phyloP scores from a whole-genome alignment of 192 early-diverging fungal species.

The Podila epigama region DNA sequence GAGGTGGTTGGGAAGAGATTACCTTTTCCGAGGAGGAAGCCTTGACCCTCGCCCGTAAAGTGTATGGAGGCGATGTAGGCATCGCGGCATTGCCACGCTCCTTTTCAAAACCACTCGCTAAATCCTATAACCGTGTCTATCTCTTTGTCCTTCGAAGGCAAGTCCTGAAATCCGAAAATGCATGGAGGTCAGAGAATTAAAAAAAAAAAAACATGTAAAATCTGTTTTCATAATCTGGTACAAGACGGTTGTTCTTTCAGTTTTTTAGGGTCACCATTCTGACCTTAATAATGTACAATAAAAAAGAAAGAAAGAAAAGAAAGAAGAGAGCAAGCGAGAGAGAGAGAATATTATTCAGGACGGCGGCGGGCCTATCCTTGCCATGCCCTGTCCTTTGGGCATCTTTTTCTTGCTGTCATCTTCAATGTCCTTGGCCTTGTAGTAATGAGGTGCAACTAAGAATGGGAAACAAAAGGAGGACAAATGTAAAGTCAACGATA shows the following conservation, averaged over 20 bases:
- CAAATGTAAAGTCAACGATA: no score
- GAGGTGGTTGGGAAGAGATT: not conserved
- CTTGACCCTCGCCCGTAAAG: not conserved
- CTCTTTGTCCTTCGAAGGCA: not conserved
- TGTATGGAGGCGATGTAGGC: not conserved
- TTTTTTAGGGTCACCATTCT: no score
- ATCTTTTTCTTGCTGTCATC: slow-evolving; percentile 63
- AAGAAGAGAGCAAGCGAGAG: not conserved
- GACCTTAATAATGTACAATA: not conserved
- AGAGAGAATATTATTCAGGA: not conserved
- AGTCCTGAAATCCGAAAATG: not conserved
- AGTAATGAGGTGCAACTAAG: slow-evolving; percentile 80
- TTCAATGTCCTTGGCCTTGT: slow-evolving; percentile 71
- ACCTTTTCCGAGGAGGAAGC: not conserved
- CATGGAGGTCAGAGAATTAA: not conserved
- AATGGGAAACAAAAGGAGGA: slow-evolving; percentile 2
- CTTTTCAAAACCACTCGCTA: not conserved
- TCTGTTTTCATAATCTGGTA: not conserved
- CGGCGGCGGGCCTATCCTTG: slow-evolving; percentile 22
- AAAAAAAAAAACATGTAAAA: no score
- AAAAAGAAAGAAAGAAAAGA: not conserved
- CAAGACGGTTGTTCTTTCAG: not conserved
- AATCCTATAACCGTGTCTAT: not conserved
- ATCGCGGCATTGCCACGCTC: not conserved
- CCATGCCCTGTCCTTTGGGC: slow-evolving; percentile 54